Conservation (phyloP, 2,329 filamentous ascomycete species). For the Stenocarpella maydis region DNA sequence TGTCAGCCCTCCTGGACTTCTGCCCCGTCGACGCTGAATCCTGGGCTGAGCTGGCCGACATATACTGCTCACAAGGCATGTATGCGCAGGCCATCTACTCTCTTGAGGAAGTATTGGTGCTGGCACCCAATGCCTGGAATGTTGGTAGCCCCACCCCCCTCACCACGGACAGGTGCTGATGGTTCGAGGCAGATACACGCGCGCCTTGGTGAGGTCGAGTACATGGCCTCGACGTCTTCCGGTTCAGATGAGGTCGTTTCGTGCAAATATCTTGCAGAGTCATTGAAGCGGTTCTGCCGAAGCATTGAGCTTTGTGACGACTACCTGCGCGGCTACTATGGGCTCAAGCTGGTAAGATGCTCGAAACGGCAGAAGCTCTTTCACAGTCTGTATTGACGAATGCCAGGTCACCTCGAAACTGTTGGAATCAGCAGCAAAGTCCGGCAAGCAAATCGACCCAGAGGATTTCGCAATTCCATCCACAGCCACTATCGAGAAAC, state of each 20-base stretch:
- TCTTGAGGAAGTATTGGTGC: conserved; percentile 87
- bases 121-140: conserved; percentile 95
- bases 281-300: conserved; percentile 85
- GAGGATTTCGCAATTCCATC: conserved; percentile 64
- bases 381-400: conserved; percentile 39
- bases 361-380: not conserved
- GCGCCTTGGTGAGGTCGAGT: conserved; percentile 82
- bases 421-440: conserved; percentile 53
- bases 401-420: conserved; percentile 59
- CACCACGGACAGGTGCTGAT: conserved; percentile 39
- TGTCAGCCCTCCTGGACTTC: conserved; percentile 80
- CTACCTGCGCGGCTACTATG: conserved; percentile 92
- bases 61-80: conserved; percentile 82
- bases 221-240: conserved; percentile 67
- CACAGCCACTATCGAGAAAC: conserved; percentile 66
- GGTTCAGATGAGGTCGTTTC: conserved; percentile 48
- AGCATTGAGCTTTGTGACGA: conserved; percentile 94
- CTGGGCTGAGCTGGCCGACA: conserved; percentile 89
- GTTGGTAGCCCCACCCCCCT: conserved; percentile 56
- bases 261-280: conserved; percentile 70
- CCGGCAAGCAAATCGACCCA: conserved; percentile 55
- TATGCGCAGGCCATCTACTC: conserved; percentile 87
- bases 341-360: conserved; percentile 76
- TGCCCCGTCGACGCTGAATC: conserved; percentile 91
- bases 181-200: conserved; percentile 74